Evolutionary conservation across 2,329 filamentous ascomycete species (phyloP).

Genomic region (Cyphellophora europaea): DNA sequence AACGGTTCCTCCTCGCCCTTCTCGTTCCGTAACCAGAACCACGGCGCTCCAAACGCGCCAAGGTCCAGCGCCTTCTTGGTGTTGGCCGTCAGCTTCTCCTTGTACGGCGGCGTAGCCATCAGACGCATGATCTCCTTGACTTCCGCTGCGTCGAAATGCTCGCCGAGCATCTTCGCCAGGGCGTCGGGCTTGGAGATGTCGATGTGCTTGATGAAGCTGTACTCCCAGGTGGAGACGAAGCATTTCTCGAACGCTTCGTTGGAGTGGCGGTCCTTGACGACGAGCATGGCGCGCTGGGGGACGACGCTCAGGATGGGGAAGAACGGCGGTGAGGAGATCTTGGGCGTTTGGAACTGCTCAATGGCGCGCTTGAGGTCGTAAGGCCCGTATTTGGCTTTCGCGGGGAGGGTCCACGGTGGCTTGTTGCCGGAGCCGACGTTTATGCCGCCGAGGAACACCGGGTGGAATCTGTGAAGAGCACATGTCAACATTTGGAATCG

Average conservation of each 20-base stretch:
- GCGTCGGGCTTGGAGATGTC: constrained; percentile 51
- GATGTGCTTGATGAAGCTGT: constrained; percentile 53
- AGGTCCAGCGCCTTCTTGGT: constrained; percentile 53
- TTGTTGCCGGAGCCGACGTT: constrained; percentile 58
- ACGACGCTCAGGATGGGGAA: constrained; percentile 35
- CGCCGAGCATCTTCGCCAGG: constrained; percentile 34
- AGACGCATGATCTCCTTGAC: constrained; percentile 47
- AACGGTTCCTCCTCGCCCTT: constrained; percentile 50
- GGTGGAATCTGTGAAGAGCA: constrained; percentile 47
- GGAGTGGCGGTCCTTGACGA: constrained; percentile 53
- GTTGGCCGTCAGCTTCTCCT: constrained; percentile 44
- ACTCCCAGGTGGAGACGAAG: constrained; percentile 47
- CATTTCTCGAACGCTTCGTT: constrained; percentile 40
- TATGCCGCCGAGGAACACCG: constrained; percentile 62
- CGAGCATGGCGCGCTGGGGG: constrained; percentile 57
- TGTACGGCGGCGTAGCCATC: constrained; percentile 39
- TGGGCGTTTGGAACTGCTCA: constrained; percentile 39
- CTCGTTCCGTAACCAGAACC: constrained; percentile 53
- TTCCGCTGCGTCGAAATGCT: constrained; percentile 41
- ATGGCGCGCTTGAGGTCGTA: constrained; percentile 42
- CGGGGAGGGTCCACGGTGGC: constrained; percentile 61
- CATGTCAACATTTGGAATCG: not conserved
- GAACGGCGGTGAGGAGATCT: constrained; percentile 30
- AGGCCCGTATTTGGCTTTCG: constrained; percentile 53
- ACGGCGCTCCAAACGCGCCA: constrained; percentile 69